These are phyloP conservation scores for Avena sativa DNA, from an alignment of 176 grass and related monocot species.

Conservation along the genomic window DNA sequence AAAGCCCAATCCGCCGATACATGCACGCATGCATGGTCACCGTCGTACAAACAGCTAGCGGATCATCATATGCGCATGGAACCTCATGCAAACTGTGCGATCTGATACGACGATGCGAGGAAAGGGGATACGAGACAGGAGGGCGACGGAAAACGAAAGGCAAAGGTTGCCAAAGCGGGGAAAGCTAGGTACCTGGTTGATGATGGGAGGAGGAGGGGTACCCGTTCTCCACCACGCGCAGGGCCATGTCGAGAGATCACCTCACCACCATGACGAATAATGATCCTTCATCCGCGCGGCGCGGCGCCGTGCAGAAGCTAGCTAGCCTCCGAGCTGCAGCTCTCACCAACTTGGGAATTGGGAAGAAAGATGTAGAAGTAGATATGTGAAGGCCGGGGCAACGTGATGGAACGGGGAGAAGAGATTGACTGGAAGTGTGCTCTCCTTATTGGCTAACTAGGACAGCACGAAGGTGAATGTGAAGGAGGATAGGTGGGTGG, in stretches of 20 bases:
- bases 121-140: neutral
- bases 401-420: neutral
- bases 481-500: neutral
- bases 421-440: neutral
- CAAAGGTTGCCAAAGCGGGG: constrained; percentile 32
- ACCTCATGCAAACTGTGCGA: neutral
- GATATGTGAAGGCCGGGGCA: no score
- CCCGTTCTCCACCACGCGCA: constrained; percentile 49
- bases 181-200: constrained; percentile 18
- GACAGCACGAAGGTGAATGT: neutral
- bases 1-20: neutral
- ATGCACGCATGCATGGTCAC: neutral
- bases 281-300: constrained; percentile 1
- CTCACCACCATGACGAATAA: neutral
- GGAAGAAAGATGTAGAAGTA: no score
- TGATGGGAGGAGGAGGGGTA: constrained; percentile 1
- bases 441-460: neutral
- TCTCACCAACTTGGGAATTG: neutral
- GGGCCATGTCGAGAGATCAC: constrained; percentile 38
- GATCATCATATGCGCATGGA: neutral
- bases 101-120: constrained; percentile 24
- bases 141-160: neutral
- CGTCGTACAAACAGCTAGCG: neutral
- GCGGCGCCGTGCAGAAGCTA: no score
- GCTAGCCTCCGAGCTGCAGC: neutral